Conservation (phyloP, 495 filamentous ascomycete species). For the Astrocystis sublimbata region DNA sequence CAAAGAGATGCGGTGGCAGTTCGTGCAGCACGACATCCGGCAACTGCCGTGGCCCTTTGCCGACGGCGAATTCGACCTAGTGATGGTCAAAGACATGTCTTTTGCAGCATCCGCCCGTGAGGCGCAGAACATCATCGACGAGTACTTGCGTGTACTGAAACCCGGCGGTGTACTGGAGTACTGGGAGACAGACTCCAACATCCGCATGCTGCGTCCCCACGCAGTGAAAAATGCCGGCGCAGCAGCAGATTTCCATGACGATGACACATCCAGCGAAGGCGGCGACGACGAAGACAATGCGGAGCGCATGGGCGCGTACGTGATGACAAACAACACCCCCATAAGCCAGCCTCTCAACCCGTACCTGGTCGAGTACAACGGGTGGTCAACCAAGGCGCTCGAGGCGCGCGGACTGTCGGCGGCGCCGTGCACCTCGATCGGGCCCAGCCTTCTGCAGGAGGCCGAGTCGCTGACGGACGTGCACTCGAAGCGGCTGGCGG, state of each 20-base stretch:
- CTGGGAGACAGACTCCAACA: slow-evolving; percentile 79
- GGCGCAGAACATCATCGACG: slow-evolving; percentile 66
- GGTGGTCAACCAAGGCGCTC: slow-evolving; percentile 75
- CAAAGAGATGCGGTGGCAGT: slow-evolving; percentile 81
- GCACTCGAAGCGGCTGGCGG: slow-evolving; percentile 73
- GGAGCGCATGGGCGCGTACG: slow-evolving; percentile 71
- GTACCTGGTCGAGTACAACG: slow-evolving; percentile 81
- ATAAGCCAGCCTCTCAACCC: slow-evolving; percentile 76
- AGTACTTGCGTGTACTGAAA: slow-evolving; percentile 74
- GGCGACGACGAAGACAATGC: slow-evolving; percentile 63
- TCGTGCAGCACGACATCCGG: slow-evolving; percentile 84
- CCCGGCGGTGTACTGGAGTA: slow-evolving; percentile 82
- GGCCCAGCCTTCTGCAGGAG: slow-evolving; percentile 78
- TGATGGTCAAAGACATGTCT: slow-evolving; percentile 86
- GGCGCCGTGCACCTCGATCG: slow-evolving; percentile 78
- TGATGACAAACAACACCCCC: slow-evolving; percentile 78
- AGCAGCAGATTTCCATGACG: slow-evolving; percentile 39
- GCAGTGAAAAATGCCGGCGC: slow-evolving; percentile 55
- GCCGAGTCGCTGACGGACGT: slow-evolving; percentile 69
- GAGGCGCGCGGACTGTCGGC: slow-evolving; percentile 68
- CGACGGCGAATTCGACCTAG: slow-evolving; percentile 82
- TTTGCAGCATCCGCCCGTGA: slow-evolving; percentile 65
- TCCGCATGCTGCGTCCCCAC: slow-evolving; percentile 76
- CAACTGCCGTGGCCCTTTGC: slow-evolving; percentile 74
- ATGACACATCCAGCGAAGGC: slow-evolving; percentile 42